These are phyloP conservation scores for Vitis hybrid DNA, from an alignment of 177 flowering plant species.

Conservation along the genomic window DNA sequence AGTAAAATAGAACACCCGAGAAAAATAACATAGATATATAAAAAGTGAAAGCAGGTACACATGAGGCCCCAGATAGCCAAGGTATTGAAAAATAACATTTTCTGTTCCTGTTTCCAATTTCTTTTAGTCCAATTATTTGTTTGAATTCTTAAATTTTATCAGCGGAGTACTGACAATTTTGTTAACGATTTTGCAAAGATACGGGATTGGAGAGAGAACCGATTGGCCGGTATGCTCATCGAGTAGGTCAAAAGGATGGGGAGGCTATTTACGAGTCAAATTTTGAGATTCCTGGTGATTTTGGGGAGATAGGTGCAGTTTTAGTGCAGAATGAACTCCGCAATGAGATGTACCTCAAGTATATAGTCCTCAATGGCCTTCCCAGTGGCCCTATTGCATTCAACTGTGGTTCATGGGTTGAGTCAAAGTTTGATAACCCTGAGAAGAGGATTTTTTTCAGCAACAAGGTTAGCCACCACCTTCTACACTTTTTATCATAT, in stretches of 20 bases:
- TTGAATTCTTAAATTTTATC: no score
- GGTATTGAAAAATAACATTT: no score
- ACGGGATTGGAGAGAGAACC: not conserved
- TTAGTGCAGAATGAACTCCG: conserved; percentile 18
- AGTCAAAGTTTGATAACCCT: conserved; percentile 12
- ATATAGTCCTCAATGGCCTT: conserved; percentile 17
- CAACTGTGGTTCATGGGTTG: conserved; percentile 23
- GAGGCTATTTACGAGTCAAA: conserved; percentile 10
- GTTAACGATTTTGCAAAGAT: not conserved
- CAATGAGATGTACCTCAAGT: conserved; percentile 19
- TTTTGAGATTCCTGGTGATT: conserved; percentile 10
- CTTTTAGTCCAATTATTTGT: no score
- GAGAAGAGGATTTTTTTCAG: not conserved
- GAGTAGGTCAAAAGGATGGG: not conserved
- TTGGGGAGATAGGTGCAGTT: conserved; percentile 26
- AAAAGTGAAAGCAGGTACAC: no score
- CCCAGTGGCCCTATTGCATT: conserved; percentile 5
- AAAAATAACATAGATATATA: no score
- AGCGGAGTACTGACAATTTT: no score
- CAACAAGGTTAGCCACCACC: no score
- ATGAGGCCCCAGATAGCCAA: no score
- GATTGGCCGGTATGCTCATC: not conserved
- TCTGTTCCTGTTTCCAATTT: no score
- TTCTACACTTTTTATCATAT: no score
- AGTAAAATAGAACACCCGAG: no score